A percentile compares a stretch with the other conserved stretches of the same genome.
Conservation (phyloP, 768 basidiomycete species). For the Lactarius hengduanensis region DNA sequence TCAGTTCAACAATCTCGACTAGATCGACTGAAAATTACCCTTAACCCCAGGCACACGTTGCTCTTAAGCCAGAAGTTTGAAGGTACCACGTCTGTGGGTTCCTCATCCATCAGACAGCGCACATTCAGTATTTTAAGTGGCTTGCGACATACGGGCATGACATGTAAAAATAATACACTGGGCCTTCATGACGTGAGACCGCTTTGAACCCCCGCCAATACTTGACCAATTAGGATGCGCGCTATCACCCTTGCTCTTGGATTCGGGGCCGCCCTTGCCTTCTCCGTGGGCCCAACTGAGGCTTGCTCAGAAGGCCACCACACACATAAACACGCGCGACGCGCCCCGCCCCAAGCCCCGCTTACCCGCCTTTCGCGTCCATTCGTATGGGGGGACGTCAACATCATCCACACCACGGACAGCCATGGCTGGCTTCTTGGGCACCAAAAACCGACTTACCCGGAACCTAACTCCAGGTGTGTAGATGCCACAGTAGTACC, state of each 20-base stretch:
- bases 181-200: too few species aligned
- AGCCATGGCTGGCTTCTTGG: slow-evolving; percentile 82
- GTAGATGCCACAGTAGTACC: slow-evolving; percentile 21
- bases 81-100: too few species aligned
- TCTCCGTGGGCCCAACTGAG: slow-evolving; percentile 25
- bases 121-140: too few species aligned
- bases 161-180: too few species aligned
- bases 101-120: too few species aligned
- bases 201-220: too few species aligned
- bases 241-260: slow-evolving; percentile 15
- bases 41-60: too few species aligned
- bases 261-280: slow-evolving; percentile 27
- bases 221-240: not conserved
- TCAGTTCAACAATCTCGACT: too few species aligned
- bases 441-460: slow-evolving; percentile 70
- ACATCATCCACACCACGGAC: slow-evolving; percentile 85
- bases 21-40: too few species aligned
- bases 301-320: slow-evolving; percentile 18
- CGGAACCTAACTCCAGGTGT: slow-evolving; percentile 74
- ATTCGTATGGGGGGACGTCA: slow-evolving; percentile 86
- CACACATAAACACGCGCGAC: slow-evolving; percentile 37
- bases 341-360: slow-evolving; percentile 42
- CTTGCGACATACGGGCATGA: too few species aligned
- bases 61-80: too few species aligned
- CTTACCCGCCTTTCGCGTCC: slow-evolving; percentile 60